phyloP scores from a whole-genome alignment of 2,329 filamentous ascomycete genomes.

The Aspergillus unguis region DNA sequence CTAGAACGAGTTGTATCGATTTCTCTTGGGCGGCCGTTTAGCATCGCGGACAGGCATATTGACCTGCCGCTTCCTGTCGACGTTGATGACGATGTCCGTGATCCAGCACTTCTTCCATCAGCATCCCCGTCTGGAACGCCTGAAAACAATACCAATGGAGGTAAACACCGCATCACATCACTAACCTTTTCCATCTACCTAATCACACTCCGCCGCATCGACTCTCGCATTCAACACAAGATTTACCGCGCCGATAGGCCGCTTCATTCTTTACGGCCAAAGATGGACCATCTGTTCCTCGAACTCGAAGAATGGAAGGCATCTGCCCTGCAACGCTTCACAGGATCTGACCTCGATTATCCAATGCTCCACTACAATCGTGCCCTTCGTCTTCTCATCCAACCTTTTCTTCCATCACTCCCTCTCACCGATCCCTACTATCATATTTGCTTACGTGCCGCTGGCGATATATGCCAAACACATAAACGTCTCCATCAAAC shows the following conservation, averaged over 20 bases:
- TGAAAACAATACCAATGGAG: not conserved
- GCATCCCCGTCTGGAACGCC: constrained; percentile 23
- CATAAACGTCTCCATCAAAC: constrained; percentile 39
- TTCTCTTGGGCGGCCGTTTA: constrained; percentile 51
- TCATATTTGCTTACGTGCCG: constrained; percentile 38
- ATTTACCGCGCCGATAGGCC: constrained; percentile 51
- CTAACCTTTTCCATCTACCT: constrained; percentile 46
- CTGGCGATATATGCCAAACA: constrained; percentile 37
- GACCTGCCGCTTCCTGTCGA: constrained; percentile 49
- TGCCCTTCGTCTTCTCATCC: constrained; percentile 49
- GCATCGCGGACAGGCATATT: constrained; percentile 51
- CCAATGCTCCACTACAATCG: constrained; percentile 51
- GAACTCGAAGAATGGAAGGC: constrained; percentile 49
- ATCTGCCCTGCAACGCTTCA: constrained; percentile 34
- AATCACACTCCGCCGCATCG: constrained; percentile 46
- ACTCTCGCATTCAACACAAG: constrained; percentile 52
- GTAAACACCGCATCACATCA: constrained; percentile 30
- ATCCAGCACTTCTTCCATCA: constrained; percentile 31
- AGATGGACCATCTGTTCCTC: constrained; percentile 47
- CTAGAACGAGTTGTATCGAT: constrained; percentile 51
- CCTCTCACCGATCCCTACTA: constrained; percentile 48
- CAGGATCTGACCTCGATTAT: constrained; percentile 45
- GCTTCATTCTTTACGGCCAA: constrained; percentile 44
- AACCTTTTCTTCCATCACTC: constrained; percentile 50
- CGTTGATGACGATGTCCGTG: constrained; percentile 42